These are phyloP conservation scores for Penicillium hesseltinei DNA, from an alignment of 2,329 filamentous ascomycete species.

Conservation along the genomic window DNA sequence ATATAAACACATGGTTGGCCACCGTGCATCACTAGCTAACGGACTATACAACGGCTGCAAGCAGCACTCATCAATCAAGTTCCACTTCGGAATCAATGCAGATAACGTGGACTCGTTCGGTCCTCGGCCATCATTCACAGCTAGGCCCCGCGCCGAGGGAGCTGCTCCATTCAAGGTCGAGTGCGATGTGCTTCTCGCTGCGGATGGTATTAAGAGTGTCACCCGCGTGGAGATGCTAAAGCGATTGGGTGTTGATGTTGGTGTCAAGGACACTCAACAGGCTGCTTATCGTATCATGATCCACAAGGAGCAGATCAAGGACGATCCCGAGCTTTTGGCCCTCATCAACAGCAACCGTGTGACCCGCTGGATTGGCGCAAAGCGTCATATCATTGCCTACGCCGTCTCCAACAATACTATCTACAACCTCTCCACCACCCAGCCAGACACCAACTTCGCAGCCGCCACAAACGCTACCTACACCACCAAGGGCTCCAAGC, in stretches of 20 bases:
- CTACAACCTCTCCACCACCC: constrained; percentile 65
- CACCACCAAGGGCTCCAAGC: constrained; percentile 61
- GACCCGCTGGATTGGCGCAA: constrained; percentile 64
- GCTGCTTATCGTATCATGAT: constrained; percentile 57
- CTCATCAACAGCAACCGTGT: constrained; percentile 59
- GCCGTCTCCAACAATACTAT: constrained; percentile 61
- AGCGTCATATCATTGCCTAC: constrained; percentile 67
- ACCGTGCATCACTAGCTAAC: constrained; percentile 69
- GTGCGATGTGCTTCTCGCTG: constrained; percentile 54
- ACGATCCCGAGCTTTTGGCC: constrained; percentile 52
- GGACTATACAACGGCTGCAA: constrained; percentile 70
- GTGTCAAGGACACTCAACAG: constrained; percentile 51
- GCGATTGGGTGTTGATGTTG: constrained; percentile 37
- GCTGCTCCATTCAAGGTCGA: constrained; percentile 49
- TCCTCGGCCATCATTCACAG: constrained; percentile 59
- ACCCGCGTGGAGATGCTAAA: constrained; percentile 46
- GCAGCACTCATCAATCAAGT: constrained; percentile 60
- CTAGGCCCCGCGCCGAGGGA: constrained; percentile 54
- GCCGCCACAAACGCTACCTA: constrained; percentile 60
- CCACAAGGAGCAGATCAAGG: constrained; percentile 44
- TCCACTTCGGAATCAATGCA: constrained; percentile 63
- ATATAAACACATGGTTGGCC: constrained; percentile 77
- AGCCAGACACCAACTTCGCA: constrained; percentile 61
- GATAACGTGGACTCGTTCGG: constrained; percentile 58
- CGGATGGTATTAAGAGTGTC: constrained; percentile 55